A percentile compares a stretch with the other conserved stretches of the same genome.
These are phyloP conservation scores for Sugiyamaella americana DNA, from an alignment of 805 yeast species.

Conservation along the genomic window DNA sequence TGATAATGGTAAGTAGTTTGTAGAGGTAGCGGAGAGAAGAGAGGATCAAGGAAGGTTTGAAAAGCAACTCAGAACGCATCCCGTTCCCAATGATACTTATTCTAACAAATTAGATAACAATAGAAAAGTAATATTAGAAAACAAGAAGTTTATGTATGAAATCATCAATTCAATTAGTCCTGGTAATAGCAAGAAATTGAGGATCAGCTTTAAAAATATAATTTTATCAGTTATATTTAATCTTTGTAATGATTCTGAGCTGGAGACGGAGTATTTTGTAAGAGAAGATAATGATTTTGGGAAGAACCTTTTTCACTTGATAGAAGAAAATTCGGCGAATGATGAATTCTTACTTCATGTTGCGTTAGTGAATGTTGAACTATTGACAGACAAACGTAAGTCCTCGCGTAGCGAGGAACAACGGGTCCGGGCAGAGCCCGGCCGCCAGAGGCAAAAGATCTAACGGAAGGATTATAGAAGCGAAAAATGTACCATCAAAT, in stretches of 20 bases:
- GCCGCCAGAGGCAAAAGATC: no score
- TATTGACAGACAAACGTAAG: slow-evolving; percentile 8
- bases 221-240: slow-evolving; percentile 11
- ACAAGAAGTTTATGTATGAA: slow-evolving; percentile 5
- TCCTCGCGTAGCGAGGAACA: no score
- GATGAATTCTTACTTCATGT: not conserved
- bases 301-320: not conserved
- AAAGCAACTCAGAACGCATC: not conserved
- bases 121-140: slow-evolving; percentile 1
- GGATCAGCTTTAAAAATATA: not conserved
- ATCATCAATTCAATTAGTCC: no score
- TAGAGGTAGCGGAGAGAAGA: no score
- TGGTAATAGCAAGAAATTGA: not conserved
- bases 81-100: not conserved
- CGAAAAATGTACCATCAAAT: slow-evolving; percentile 1
- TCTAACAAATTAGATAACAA: slow-evolving; percentile 1
- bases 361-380: slow-evolving; percentile 2
- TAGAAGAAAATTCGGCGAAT: not conserved
- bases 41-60: no score
- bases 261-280: not conserved
- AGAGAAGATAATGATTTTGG: slow-evolving; percentile 1
- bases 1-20: slow-evolving; percentile 8
- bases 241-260: slow-evolving; percentile 11
- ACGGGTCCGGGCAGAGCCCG: no score
- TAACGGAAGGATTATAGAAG: not conserved